A percentile compares a stretch with the other conserved stretches of the same genome.
These are phyloP conservation scores for Ilex paraguariensis DNA, from an alignment of 305 asterid species.

Conservation along the genomic window DNA sequence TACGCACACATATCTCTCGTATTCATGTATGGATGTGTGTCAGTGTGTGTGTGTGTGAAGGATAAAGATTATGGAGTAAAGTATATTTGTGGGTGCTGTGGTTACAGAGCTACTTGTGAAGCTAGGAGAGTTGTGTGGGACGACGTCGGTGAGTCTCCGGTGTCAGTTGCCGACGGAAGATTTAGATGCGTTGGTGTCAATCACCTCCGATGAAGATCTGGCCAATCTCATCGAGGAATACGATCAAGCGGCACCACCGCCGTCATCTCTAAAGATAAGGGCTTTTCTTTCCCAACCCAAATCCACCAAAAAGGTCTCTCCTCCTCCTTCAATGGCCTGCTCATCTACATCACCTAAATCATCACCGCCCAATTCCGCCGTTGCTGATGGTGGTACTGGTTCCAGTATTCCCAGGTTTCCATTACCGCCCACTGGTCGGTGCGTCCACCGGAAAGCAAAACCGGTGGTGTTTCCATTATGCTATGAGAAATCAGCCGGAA, in stretches of 20 bases:
- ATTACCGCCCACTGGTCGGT: conserved; percentile 10
- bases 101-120: conserved; percentile 57
- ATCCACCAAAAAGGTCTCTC: conserved; percentile 36
- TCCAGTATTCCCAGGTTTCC: conserved; percentile 8
- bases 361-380: neutral
- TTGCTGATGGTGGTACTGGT: neutral
- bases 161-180: conserved; percentile 84
- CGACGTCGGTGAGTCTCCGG: conserved; percentile 42
- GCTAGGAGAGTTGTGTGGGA: conserved; percentile 60
- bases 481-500: conserved; percentile 28
- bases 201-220: conserved; percentile 79
- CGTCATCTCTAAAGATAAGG: conserved; percentile 48
- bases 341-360: conserved; percentile 7
- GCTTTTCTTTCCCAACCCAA: conserved; percentile 57
- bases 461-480: conserved; percentile 40
- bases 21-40: neutral
- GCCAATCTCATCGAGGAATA: conserved; percentile 74
- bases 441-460: conserved; percentile 28
- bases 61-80: neutral
- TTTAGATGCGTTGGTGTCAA: conserved; percentile 67
- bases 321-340: conserved; percentile 40
- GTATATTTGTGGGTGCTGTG: neutral
- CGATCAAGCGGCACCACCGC: conserved; percentile 34
- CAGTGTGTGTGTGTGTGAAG: too few relatives aligned
- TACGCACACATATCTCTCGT: neutral